Evolutionary conservation across 805 yeast genomes (phyloP).

Genomic region (Clavispora fructus): DNA sequence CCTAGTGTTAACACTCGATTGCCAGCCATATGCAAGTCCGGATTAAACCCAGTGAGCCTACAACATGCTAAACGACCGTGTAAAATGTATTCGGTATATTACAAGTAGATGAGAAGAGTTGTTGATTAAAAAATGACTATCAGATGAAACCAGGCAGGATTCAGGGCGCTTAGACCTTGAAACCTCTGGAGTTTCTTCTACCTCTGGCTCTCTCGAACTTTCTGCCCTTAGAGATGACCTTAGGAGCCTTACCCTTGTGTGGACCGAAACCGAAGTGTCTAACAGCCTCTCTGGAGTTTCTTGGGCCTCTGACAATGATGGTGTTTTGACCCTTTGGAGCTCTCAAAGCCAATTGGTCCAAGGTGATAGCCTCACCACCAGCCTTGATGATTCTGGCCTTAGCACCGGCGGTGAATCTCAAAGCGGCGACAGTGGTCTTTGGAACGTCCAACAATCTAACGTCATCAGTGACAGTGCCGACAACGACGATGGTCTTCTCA

Average conservation of each 20-base stretch:
- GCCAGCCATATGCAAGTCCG: neutral
- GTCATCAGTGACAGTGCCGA: slow-evolving; percentile 99
- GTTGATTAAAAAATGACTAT: neutral
- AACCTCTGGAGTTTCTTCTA: slow-evolving; percentile 98
- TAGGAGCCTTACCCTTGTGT: slow-evolving; percentile 99
- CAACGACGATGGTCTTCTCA: slow-evolving; percentile 82
- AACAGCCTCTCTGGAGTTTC: slow-evolving; percentile 98
- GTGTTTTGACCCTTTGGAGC: slow-evolving; percentile 99
- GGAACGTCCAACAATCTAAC: slow-evolving; percentile 90
- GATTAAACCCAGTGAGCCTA: neutral
- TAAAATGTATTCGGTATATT: neutral
- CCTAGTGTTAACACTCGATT: no score
- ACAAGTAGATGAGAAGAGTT: neutral
- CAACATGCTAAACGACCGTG: neutral
- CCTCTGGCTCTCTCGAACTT: slow-evolving; percentile 99
- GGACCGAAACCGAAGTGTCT: slow-evolving; percentile 99
- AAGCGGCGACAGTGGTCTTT: slow-evolving; percentile 97
- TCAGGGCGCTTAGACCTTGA: slow-evolving; percentile 81
- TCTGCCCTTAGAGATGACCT: slow-evolving; percentile 95
- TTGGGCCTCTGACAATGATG: slow-evolving; percentile 96
- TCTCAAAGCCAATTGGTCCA: slow-evolving; percentile 98
- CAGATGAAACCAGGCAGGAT: neutral
- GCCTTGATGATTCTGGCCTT: slow-evolving; percentile 94
- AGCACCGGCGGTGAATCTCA: slow-evolving; percentile 99
- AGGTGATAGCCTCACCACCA: slow-evolving; percentile 99